These are phyloP conservation scores for Vigna angularis DNA, from an alignment of 306 rosid genomes.

Conservation along the genomic window DNA sequence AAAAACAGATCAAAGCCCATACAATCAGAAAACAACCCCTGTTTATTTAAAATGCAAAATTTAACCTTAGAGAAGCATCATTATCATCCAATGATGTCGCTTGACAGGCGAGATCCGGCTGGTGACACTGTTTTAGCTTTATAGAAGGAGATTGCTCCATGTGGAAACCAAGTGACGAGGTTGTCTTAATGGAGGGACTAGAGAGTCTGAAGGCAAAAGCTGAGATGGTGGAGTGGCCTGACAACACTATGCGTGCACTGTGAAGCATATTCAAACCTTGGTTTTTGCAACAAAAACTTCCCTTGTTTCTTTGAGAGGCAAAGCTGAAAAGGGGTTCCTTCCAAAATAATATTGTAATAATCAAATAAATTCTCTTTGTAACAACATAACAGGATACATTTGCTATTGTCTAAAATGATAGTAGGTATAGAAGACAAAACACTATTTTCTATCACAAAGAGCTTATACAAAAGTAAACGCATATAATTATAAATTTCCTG, in stretches of 20 bases:
- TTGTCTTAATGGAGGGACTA: conserved; percentile 7
- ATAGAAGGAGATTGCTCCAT: conserved; percentile 40
- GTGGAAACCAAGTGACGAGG: conserved; percentile 38
- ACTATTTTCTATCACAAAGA: conserved; percentile 15
- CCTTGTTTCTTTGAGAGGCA: neutral
- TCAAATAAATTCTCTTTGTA: neutral
- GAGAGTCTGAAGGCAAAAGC: conserved; percentile 41
- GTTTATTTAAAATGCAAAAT: conserved; percentile 8
- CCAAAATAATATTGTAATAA: neutral
- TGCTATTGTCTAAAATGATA: neutral
- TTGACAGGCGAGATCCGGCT: conserved; percentile 20
- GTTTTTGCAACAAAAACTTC: conserved; percentile 20
- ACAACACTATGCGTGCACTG: conserved; percentile 30
- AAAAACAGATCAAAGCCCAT: neutral
- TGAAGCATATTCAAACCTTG: conserved; percentile 48
- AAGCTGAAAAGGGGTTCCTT: conserved; percentile 31
- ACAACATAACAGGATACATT: conserved; percentile 25
- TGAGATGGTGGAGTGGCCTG: conserved; percentile 33
- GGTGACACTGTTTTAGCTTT: conserved; percentile 37
- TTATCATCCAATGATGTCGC: conserved; percentile 21
- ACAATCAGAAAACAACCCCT: conserved; percentile 8
- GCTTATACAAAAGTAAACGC: neutral
- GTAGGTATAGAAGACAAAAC: conserved; percentile 26
- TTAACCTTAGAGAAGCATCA: conserved; percentile 35
- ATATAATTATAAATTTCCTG: neutral